Conservation (phyloP, 208 protist genomes). For the Trypanosomatidae sp. region DNA sequence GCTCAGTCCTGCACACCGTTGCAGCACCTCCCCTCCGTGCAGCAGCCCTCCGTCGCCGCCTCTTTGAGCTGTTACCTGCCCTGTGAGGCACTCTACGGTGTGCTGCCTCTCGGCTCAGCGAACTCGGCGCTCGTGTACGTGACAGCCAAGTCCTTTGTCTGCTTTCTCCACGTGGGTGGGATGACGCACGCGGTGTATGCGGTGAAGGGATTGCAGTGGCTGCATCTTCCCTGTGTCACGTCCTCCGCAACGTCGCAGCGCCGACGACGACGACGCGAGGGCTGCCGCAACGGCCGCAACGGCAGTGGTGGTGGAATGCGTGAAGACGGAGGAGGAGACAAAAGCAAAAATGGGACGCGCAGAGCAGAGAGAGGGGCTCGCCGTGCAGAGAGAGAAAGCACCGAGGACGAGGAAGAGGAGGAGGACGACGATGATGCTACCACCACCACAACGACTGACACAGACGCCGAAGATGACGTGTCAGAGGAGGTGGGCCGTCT, state of each 20-base stretch:
- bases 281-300: background rate
- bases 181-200: conserved; percentile 46
- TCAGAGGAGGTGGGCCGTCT: conserved; percentile 19
- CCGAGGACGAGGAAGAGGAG: conserved; percentile 6
- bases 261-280: too few species aligned
- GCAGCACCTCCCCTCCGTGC: conserved; percentile 12
- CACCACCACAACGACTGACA: too few species aligned
- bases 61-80: conserved; percentile 23
- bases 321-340: background rate
- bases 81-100: conserved; percentile 73
- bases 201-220: conserved; percentile 53
- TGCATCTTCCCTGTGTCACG: conserved; percentile 38
- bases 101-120: conserved; percentile 43
- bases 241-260: conserved; percentile 2
- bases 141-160: conserved; percentile 34
- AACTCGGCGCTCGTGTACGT: conserved; percentile 73
- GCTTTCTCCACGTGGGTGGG: conserved; percentile 17
- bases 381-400: too few species aligned
- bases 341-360: too few species aligned
- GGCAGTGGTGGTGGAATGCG: too few species aligned
- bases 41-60: conserved; percentile 12
- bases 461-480: too few species aligned
- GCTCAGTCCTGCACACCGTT: conserved; percentile 16
- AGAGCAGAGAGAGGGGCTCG: too few species aligned
- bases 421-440: conserved; percentile 11